Conservation (phyloP, 495 filamentous ascomycete species). For the Daldinia childiae region DNA sequence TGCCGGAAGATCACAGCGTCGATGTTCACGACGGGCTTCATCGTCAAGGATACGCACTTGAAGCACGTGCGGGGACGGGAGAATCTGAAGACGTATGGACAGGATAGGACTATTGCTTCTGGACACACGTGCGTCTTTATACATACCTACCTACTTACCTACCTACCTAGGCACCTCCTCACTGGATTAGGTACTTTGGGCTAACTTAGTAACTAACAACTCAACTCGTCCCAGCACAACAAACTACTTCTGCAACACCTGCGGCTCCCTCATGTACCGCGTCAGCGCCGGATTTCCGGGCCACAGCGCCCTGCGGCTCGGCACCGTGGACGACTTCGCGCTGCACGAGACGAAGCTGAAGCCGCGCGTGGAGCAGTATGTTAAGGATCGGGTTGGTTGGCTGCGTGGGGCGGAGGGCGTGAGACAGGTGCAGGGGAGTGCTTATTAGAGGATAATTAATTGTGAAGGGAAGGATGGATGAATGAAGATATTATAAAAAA, state of each 20-base stretch:
- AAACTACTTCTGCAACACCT: constrained; percentile 64
- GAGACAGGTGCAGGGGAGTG: constrained; percentile 24
- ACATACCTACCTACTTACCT: background rate
- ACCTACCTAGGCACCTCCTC: too few relatives aligned
- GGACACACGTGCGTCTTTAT: constrained; percentile 37
- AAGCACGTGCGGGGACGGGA: constrained; percentile 58
- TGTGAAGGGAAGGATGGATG: too few relatives aligned
- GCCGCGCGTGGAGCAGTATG: constrained; percentile 57
- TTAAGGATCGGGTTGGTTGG: constrained; percentile 57
- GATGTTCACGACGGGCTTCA: constrained; percentile 67
- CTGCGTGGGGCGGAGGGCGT: constrained; percentile 49
- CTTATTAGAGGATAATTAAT: too few relatives aligned
- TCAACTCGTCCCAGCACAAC: constrained; percentile 52
- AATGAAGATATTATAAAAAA: too few relatives aligned
- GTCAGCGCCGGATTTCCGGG: constrained; percentile 49
- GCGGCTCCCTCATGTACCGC: constrained; percentile 65
- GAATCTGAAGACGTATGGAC: constrained; percentile 52
- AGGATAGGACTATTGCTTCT: constrained; percentile 52
- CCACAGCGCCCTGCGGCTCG: constrained; percentile 58
- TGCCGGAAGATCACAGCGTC: constrained; percentile 68
- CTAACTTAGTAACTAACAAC: background rate
- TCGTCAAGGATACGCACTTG: constrained; percentile 53
- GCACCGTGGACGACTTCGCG: constrained; percentile 64
- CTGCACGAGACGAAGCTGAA: constrained; percentile 62
- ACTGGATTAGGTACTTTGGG: too few relatives aligned